These are phyloP conservation scores for Phytophthora colocasiae DNA, from an alignment of 352 stramenopile species.

Conservation along the genomic window DNA sequence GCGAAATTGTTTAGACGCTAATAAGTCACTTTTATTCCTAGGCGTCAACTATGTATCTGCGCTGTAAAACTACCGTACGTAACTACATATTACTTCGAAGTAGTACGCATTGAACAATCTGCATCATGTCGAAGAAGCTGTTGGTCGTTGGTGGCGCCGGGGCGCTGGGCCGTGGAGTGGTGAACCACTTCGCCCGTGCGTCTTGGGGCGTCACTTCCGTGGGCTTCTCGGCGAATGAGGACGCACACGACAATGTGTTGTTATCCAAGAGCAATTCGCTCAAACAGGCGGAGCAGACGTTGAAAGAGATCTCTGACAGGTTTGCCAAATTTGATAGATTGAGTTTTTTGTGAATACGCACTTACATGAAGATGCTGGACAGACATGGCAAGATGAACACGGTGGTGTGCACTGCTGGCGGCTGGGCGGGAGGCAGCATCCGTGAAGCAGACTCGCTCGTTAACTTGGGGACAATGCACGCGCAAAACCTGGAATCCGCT, in stretches of 20 bases:
- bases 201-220: conserved; percentile 79
- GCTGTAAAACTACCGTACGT: background rate
- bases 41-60: too few relatives aligned
- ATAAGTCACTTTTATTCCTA: too few relatives aligned
- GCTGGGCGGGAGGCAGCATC: conserved; percentile 83
- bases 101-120: conserved; percentile 3
- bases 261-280: conserved; percentile 61
- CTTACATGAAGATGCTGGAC: background rate
- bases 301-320: conserved; percentile 60
- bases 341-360: background rate
- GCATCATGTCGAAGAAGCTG: conserved; percentile 60
- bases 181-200: conserved; percentile 61
- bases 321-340: background rate
- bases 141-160: conserved; percentile 81
- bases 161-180: conserved; percentile 74
- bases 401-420: conserved; percentile 82
- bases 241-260: conserved; percentile 54
- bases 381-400: conserved; percentile 73
- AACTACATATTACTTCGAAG: too few relatives aligned
- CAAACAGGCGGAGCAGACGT: conserved; percentile 54
- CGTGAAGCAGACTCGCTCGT: conserved; percentile 65
- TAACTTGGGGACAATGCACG: conserved; percentile 75
- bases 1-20: conserved; percentile 11
- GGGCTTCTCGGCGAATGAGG: conserved; percentile 70
- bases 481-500: conserved; percentile 84